phyloP scores from a whole-genome alignment of 2,329 filamentous ascomycete genomes.

The Gnomoniopsis sp. region DNA sequence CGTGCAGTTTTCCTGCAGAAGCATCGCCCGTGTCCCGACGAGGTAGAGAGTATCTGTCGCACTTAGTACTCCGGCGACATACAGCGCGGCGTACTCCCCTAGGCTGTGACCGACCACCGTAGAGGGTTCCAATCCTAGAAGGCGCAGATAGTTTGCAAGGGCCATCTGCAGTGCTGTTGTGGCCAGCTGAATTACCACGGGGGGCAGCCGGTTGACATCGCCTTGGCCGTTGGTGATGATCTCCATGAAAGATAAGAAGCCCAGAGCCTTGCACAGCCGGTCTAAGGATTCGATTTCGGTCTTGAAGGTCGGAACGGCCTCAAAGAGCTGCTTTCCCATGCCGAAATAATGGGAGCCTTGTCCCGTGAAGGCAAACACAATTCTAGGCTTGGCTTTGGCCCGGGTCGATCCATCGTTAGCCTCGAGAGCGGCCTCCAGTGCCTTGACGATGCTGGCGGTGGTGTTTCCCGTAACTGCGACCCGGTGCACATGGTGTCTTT shows the following conservation, averaged over 20 bases:
- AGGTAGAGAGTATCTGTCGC: not conserved
- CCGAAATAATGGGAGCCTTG: conserved; percentile 52
- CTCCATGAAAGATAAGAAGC: conserved; percentile 54
- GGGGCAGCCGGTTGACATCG: conserved; percentile 31
- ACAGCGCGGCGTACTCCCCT: conserved; percentile 67
- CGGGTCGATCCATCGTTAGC: conserved; percentile 38
- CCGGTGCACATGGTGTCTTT: conserved; percentile 56
- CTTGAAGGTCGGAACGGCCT: not conserved
- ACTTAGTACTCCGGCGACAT: conserved; percentile 64
- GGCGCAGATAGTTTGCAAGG: conserved; percentile 49
- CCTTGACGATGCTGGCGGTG: conserved; percentile 37
- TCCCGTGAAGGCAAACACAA: conserved; percentile 53
- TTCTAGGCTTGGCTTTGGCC: conserved; percentile 26
- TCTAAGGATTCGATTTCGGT: conserved; percentile 49
- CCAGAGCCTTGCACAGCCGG: conserved; percentile 43
- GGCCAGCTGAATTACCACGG: conserved; percentile 50
- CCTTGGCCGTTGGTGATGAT: conserved; percentile 40
- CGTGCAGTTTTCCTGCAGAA: not conserved
- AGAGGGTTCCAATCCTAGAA: conserved; percentile 49
- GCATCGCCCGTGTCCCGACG: not conserved
- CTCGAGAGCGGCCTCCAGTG: conserved; percentile 38
- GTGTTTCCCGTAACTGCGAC: conserved; percentile 43
- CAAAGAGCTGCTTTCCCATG: conserved; percentile 39
- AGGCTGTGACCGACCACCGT: conserved; percentile 54
- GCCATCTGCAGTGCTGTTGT: conserved; percentile 55